A percentile compares a stretch with the other conserved stretches of the same genome.
These are phyloP conservation scores for Wickerhamomyces mucosus DNA, from an alignment of 805 yeast genomes.

Conservation along the genomic window DNA sequence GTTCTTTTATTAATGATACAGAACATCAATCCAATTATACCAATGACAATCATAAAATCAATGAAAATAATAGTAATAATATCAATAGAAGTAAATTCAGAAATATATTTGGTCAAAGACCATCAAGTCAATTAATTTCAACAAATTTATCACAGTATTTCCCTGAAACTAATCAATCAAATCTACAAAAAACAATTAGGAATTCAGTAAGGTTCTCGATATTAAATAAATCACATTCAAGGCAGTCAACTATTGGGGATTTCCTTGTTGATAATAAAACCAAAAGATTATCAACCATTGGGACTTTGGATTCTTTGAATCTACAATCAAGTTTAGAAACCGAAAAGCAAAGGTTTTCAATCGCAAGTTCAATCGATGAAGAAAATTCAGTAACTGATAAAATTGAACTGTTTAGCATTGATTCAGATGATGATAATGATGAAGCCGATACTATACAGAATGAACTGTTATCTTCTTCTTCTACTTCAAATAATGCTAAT, in stretches of 20 bases:
- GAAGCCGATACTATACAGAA: constrained; percentile 4
- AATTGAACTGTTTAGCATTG: constrained; percentile 19
- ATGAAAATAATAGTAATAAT: constrained; percentile 1
- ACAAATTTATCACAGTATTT: constrained; percentile 84
- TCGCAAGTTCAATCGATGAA: constrained; percentile 16
- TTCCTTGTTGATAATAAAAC: constrained; percentile 45
- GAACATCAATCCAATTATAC: neutral
- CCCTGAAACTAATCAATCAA: constrained; percentile 68
- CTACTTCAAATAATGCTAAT: constrained; percentile 6
- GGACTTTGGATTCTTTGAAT: constrained; percentile 22
- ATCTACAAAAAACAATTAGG: constrained; percentile 69
- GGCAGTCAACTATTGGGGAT: constrained; percentile 52
- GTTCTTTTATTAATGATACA: too few species aligned
- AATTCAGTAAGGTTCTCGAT: constrained; percentile 78
- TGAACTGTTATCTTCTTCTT: neutral
- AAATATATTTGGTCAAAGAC: constrained; percentile 73
- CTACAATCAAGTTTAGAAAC: constrained; percentile 23
- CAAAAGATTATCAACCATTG: constrained; percentile 29
- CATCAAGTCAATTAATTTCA: constrained; percentile 87
- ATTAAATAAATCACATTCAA: constrained; percentile 34
- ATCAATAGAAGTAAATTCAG: constrained; percentile 20
- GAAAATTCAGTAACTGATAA: constrained; percentile 17
- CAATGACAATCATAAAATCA: constrained; percentile 1
- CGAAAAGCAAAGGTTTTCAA: constrained; percentile 17
- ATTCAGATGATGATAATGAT: constrained; percentile 14